phyloP scores from a whole-genome alignment of 331 rosid species.

The Prunus yedoensis region DNA sequence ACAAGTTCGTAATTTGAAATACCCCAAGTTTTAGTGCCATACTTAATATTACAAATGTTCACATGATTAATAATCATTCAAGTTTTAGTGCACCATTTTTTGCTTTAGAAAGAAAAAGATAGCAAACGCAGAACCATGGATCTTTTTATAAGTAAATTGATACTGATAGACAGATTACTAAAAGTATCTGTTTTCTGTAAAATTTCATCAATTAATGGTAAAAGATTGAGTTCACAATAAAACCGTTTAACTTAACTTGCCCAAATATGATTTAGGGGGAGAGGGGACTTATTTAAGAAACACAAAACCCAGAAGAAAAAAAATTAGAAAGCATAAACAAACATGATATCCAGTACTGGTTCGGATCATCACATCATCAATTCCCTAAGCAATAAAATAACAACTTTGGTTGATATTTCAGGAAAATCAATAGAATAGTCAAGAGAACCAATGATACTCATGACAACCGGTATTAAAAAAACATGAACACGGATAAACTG shows the following conservation, averaged over 20 bases:
- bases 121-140: neutral
- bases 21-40: neutral
- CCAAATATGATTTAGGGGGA: neutral
- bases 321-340: neutral
- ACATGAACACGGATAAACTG: neutral
- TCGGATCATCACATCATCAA: no score
- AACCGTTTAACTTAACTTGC: neutral
- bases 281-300: neutral
- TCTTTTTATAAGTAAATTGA: neutral
- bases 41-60: neutral
- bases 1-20: neutral
- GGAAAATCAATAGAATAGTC: neutral
- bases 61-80: neutral
- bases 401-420: neutral
- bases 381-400: neutral
- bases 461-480: no score
- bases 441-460: neutral
- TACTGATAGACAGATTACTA: neutral
- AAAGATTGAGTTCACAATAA: neutral
- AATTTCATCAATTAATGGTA: neutral
- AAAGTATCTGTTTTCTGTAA: neutral
- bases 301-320: neutral
- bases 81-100: neutral
- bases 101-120: neutral
- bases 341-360: neutral